Percentiles rank a stretch among this genome's conserved stretches.
phyloP scores from a whole-genome alignment of 805 yeast species.

The Yarrowia phangngaensis region DNA sequence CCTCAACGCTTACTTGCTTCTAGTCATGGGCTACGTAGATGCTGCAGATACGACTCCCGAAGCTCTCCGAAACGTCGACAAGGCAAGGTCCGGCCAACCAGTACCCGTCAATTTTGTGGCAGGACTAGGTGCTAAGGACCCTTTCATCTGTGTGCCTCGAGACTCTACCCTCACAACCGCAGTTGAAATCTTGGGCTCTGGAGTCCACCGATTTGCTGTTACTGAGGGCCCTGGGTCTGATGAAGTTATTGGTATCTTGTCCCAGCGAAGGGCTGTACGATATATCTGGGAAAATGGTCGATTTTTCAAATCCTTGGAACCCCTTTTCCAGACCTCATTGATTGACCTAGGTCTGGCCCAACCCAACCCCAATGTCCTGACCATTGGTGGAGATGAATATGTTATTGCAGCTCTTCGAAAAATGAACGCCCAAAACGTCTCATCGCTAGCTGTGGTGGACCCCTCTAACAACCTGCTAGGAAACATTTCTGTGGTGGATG shows the following conservation, averaged over 20 bases:
- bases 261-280: constrained; percentile 82
- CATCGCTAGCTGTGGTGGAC: constrained; percentile 92
- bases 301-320: constrained; percentile 75
- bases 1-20: constrained; percentile 75
- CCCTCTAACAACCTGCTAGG: constrained; percentile 71
- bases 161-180: constrained; percentile 59
- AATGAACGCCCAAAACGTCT: constrained; percentile 80
- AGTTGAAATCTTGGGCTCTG: constrained; percentile 85
- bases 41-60: constrained; percentile 30
- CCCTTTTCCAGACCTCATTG: constrained; percentile 62
- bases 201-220: constrained; percentile 91
- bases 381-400: constrained; percentile 81
- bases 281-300: constrained; percentile 92
- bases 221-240: constrained; percentile 48
- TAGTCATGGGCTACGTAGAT: constrained; percentile 70
- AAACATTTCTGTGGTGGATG: constrained; percentile 92
- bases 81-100: constrained; percentile 80
- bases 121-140: constrained; percentile 79
- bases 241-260: constrained; percentile 73
- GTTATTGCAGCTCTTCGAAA: constrained; percentile 80
- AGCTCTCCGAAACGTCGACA: constrained; percentile 46
- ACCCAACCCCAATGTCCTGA: constrained; percentile 57
- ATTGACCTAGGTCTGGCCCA: constrained; percentile 71
- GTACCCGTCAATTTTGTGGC: constrained; percentile 90
- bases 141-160: constrained; percentile 74